A percentile compares a stretch with the other conserved stretches of the same genome.
Conservation (phyloP, 2,329 filamentous ascomycete genomes). For the Penicillium sp. region DNA sequence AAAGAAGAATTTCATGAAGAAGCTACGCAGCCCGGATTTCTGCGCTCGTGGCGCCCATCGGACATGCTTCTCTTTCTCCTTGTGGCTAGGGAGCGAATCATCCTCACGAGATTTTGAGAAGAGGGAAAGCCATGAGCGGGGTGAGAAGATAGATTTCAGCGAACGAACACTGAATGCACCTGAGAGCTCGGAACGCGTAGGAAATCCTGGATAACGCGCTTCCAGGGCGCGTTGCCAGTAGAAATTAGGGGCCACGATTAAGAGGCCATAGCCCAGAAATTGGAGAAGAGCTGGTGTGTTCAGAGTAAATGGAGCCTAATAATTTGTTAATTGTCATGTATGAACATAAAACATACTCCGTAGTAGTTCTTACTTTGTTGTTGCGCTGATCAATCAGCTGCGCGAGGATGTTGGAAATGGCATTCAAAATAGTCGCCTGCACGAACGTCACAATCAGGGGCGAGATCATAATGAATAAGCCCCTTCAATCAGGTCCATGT, state of each 20-base stretch:
- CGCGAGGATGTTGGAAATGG: conserved; percentile 40
- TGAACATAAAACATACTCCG: background rate
- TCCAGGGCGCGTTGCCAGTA: conserved; percentile 83
- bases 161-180: conserved; percentile 14
- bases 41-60: conserved; percentile 20
- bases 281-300: conserved; percentile 70
- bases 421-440: conserved; percentile 41
- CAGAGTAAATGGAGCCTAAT: conserved; percentile 60
- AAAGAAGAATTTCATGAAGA: conserved; percentile 56
- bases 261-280: conserved; percentile 70
- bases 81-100: conserved; percentile 20
- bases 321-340: conserved; percentile 6
- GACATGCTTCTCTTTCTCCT: conserved; percentile 23
- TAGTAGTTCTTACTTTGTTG: conserved; percentile 28
- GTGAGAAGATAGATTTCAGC: conserved; percentile 9
- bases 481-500: conserved; percentile 11
- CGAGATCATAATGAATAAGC: conserved; percentile 24
- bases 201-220: conserved; percentile 67
- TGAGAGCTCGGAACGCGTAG: conserved; percentile 30
- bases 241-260: conserved; percentile 80
- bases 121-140: conserved; percentile 14
- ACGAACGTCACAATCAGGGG: conserved; percentile 37
- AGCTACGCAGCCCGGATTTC: conserved; percentile 46
- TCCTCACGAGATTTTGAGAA: conserved; percentile 1
- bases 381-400: conserved; percentile 41